Conservation (phyloP, 768 basidiomycete species). For the Tricholoma saponaceum region DNA sequence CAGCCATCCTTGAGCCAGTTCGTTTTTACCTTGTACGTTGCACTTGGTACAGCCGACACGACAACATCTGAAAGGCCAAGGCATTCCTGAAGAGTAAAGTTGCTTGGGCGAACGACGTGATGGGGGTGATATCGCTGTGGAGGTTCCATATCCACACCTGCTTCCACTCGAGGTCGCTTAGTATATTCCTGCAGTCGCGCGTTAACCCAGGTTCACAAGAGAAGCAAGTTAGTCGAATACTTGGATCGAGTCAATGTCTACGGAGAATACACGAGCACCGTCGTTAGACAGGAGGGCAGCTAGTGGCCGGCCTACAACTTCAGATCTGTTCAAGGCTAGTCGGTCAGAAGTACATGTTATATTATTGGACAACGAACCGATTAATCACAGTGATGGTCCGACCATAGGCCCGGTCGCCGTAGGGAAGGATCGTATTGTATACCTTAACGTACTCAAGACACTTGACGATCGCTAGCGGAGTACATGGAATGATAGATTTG, state of each 20-base stretch:
- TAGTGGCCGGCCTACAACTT: conserved; percentile 96
- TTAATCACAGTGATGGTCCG: conserved; percentile 94
- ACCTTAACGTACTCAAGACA: conserved; percentile 87
- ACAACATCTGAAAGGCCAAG: conserved; percentile 88
- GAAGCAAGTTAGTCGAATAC: conserved; percentile 24
- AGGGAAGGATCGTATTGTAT: conserved; percentile 88
- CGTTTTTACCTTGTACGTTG: conserved; percentile 85
- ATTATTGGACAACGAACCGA: conserved; percentile 49
- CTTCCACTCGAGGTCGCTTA: conserved; percentile 64
- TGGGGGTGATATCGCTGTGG: conserved; percentile 71
- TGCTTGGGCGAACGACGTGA: conserved; percentile 73
- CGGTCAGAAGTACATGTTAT: background rate
- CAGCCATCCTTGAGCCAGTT: conserved; percentile 91
- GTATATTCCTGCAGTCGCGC: conserved; percentile 70
- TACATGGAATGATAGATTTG: conserved; percentile 97
- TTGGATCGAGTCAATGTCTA: conserved; percentile 94
- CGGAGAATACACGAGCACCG: conserved; percentile 92
- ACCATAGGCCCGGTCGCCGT: conserved; percentile 93
- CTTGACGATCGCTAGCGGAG: conserved; percentile 95
- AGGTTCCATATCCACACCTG: conserved; percentile 27
- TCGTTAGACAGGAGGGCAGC: conserved; percentile 95
- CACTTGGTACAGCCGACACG: conserved; percentile 86
- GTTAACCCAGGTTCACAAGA: background rate
- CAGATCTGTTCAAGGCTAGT: conserved; percentile 58
- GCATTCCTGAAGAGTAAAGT: conserved; percentile 71